Base-by-base conservation (phyloP, 1,284 basidiomycete genomes). In the Ceratobasidium sp. region DNA sequence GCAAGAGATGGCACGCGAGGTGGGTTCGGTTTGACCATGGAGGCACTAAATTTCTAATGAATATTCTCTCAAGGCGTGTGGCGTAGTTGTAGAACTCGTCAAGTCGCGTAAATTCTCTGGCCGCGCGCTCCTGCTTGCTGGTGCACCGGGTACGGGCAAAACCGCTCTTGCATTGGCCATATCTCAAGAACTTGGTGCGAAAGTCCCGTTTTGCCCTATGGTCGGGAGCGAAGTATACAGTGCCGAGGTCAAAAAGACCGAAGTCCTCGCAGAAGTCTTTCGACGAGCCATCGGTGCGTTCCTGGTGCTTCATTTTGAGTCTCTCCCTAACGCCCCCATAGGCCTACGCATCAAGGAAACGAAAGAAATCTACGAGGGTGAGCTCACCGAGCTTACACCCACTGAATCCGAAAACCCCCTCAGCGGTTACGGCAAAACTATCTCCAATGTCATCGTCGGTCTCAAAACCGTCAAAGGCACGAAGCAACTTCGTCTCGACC, bases 391-490 rank as follows among this genome's bases (percentile, higher is more conserved):
- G 79, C 83, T 99, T 74, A 98, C 96, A 2, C 96, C 96, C 0
- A 90, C 94, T 38, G 97, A 97, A 82, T 87, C 94, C 11, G 95
- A 97, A 81, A 98, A 97, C 81, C 95, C 95, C 44, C 84, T 97
- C 56, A 94, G 92, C 73, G 96, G 96, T 54, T 99, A 99, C 81
- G 97, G 96, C 77, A 99, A 99, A 84, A 98, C 96, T 1, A 95
- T 99, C 73, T 95, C 94, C 33, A 95, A 98, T 82, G 96, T 99
- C 76, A 86, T 98, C 70, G 92, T 99, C 69, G 95, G 95, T 6
- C 88, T 99, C 77, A 99, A 99, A 83, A 98, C 96, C 0, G 95
- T 95, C 76, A 96, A 92, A 80, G 96, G 97, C n/a, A 98, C 96
- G 33, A 99, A 99, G 81, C 96, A 98, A 79, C 87, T 99, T 12